Percentiles rank a stretch among this genome's conserved stretches.
Conservation (phyloP, 2,329 filamentous ascomycete genomes). For the Beauveria rudraprayagi region DNA sequence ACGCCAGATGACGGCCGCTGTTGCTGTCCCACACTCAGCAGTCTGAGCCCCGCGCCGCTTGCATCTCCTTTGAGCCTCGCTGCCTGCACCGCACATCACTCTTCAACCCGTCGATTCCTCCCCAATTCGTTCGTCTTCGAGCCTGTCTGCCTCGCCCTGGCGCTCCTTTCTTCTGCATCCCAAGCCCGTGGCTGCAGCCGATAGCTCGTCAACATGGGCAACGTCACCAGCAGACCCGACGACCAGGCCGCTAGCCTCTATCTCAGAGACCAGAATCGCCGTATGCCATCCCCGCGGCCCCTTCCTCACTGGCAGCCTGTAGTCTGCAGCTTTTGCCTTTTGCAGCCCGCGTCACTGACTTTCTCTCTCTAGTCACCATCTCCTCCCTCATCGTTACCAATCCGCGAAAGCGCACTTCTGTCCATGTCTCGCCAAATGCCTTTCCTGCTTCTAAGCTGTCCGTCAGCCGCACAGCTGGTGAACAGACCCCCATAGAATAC, state of each 20-base stretch:
- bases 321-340: not conserved
- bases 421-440: slow-evolving; percentile 75
- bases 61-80: slow-evolving; percentile 7
- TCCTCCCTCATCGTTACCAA: slow-evolving; percentile 76
- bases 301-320: slow-evolving; percentile 14
- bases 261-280: slow-evolving; percentile 83
- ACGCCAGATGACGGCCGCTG: slow-evolving; percentile 18
- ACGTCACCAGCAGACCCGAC: slow-evolving; percentile 80
- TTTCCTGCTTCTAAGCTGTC: slow-evolving; percentile 76
- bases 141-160: not conserved
- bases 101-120: not conserved
- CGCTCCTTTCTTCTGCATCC: not conserved
- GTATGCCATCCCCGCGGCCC: slow-evolving; percentile 47
- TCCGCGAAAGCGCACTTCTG: slow-evolving; percentile 64
- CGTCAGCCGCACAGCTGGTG: slow-evolving; percentile 63
- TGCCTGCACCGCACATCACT: not conserved
- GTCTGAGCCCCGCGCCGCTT: slow-evolving; percentile 19
- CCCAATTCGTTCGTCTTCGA: not conserved
- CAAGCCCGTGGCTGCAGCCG: slow-evolving; percentile 1
- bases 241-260: slow-evolving; percentile 67
- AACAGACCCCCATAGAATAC: slow-evolving; percentile 76
- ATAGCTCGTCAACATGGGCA: slow-evolving; percentile 65
- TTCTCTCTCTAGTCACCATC: slow-evolving; percentile 62
- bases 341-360: slow-evolving; percentile 3
- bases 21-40: slow-evolving; percentile 18